These are phyloP conservation scores for Colletotrichum euphorbiae DNA, from an alignment of 2,329 filamentous ascomycete genomes.

Conservation along the genomic window DNA sequence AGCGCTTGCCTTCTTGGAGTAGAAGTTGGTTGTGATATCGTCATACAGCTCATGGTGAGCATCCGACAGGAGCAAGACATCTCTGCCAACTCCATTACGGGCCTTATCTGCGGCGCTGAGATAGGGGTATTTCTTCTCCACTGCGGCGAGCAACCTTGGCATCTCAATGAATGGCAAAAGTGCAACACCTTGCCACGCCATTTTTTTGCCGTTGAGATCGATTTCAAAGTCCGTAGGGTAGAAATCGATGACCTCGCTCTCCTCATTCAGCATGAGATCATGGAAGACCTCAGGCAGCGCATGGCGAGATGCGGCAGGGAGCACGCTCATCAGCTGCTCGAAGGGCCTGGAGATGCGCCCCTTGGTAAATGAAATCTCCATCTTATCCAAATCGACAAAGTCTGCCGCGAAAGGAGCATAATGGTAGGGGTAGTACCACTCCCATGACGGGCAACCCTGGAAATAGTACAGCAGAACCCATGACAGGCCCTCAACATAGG, in stretches of 20 bases:
- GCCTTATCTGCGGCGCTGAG: constrained; percentile 80
- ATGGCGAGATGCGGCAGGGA: constrained; percentile 92
- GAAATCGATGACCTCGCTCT: constrained; percentile 96
- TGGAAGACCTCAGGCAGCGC: constrained; percentile 91
- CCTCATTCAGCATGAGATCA: constrained; percentile 85
- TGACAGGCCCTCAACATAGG: constrained; percentile 94
- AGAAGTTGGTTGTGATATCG: constrained; percentile 85
- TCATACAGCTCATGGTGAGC: constrained; percentile 83
- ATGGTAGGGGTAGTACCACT: constrained; percentile 99
- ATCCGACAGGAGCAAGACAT: constrained; percentile 87
- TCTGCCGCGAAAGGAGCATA: constrained; percentile 98
- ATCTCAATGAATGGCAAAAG: constrained; percentile 97
- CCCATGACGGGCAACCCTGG: constrained; percentile 98
- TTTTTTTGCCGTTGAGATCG: constrained; percentile 97
- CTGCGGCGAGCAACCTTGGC: constrained; percentile 82
- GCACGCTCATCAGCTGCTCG: constrained; percentile 97
- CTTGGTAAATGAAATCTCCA: constrained; percentile 85
- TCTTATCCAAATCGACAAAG: constrained; percentile 84
- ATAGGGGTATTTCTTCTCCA: constrained; percentile 83
- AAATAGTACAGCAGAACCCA: constrained; percentile 99
- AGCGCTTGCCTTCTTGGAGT: constrained; percentile 84
- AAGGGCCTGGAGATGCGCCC: constrained; percentile 90
- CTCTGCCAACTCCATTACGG: constrained; percentile 83
- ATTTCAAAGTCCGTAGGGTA: constrained; percentile 95
- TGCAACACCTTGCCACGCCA: constrained; percentile 96